Percentiles rank a stretch among this genome's conserved stretches.
phyloP scores from a whole-genome alignment of 805 yeast genomes.

The Zygotorulaspora florentina region DNA sequence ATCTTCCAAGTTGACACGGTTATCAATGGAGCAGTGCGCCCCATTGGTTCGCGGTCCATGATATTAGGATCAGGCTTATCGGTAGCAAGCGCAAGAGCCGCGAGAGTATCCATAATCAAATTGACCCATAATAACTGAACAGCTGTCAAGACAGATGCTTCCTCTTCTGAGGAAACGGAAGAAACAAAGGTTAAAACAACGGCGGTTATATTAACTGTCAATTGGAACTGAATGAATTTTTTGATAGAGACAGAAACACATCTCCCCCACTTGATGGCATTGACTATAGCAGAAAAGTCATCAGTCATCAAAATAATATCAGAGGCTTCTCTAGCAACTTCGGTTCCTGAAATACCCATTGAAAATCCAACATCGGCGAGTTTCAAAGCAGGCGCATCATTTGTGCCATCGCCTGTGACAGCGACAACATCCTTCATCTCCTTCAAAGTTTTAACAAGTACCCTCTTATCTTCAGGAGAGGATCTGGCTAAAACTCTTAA shows the following conservation, averaged over 20 bases:
- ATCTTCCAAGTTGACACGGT: constrained; percentile 96
- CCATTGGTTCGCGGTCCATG: constrained; percentile 77
- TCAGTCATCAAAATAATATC: constrained; percentile 91
- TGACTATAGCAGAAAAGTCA: constrained; percentile 89
- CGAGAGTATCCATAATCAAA: constrained; percentile 95
- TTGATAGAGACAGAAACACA: constrained; percentile 92
- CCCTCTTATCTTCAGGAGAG: constrained; percentile 90
- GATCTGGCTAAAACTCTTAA: constrained; percentile 88
- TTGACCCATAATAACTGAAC: constrained; percentile 97
- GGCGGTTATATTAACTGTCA: constrained; percentile 97
- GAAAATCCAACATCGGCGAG: constrained; percentile 97
- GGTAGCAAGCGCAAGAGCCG: constrained; percentile 95
- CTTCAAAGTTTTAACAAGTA: constrained; percentile 76
- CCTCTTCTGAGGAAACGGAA: constrained; percentile 78
- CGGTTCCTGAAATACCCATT: constrained; percentile 98
- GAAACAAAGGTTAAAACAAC: constrained; percentile 89
- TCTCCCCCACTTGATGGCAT: constrained; percentile 98
- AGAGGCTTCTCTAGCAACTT: constrained; percentile 97
- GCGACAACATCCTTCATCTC: constrained; percentile 91
- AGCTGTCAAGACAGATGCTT: constrained; percentile 87
- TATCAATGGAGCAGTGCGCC: constrained; percentile 73
- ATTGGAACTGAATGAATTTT: constrained; percentile 92
- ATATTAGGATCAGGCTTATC: constrained; percentile 89
- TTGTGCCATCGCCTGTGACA: constrained; percentile 98
- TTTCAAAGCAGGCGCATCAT: constrained; percentile 96